A percentile compares a stretch with the other conserved stretches of the same genome.
Conservation (phyloP, 345 rosid species). For the Gossypium raimondii region DNA sequence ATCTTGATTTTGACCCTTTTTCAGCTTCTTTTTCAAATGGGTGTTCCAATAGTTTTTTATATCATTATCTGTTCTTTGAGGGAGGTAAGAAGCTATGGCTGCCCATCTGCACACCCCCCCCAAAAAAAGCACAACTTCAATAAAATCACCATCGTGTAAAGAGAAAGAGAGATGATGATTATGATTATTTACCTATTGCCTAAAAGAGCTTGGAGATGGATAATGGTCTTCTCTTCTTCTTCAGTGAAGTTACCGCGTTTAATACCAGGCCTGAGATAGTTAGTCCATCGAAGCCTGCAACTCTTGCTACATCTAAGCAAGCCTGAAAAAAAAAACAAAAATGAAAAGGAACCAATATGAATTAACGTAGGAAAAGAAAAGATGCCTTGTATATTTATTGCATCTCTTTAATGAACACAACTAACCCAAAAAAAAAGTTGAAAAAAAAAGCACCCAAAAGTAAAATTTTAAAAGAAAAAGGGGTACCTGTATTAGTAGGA, state of each 20-base stretch:
- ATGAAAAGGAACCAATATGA: background rate
- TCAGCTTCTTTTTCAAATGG: constrained; percentile 76
- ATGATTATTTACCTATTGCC: constrained; percentile 67
- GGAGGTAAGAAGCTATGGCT: constrained; percentile 95
- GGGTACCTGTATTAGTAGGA: constrained; percentile 68
- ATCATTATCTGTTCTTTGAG: constrained; percentile 94
- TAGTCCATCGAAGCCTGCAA: constrained; percentile 97
- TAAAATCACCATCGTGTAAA: background rate
- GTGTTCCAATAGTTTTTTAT: constrained; percentile 95
- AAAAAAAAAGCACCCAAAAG: background rate
- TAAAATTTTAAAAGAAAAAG: background rate
- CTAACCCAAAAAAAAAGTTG: constrained; percentile 21
- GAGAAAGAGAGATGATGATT: background rate
- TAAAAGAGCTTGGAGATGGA: constrained; percentile 95
- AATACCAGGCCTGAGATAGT: constrained; percentile 91
- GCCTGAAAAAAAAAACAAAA: constrained; percentile 38
- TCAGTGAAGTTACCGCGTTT: constrained; percentile 84
- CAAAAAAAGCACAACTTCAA: background rate
- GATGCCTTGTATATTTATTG: constrained; percentile 21
- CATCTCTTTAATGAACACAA: constrained; percentile 43
- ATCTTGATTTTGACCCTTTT: constrained; percentile 34
- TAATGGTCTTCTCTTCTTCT: constrained; percentile 84
- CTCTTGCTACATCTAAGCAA: constrained; percentile 97
- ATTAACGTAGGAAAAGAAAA: background rate
- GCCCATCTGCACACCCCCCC: constrained; percentile 66